Percentiles rank a stretch among this genome's conserved stretches.
Evolutionary conservation across 2,329 filamentous ascomycete species (phyloP).

Genomic region (Daldinia eschscholtzii): DNA sequence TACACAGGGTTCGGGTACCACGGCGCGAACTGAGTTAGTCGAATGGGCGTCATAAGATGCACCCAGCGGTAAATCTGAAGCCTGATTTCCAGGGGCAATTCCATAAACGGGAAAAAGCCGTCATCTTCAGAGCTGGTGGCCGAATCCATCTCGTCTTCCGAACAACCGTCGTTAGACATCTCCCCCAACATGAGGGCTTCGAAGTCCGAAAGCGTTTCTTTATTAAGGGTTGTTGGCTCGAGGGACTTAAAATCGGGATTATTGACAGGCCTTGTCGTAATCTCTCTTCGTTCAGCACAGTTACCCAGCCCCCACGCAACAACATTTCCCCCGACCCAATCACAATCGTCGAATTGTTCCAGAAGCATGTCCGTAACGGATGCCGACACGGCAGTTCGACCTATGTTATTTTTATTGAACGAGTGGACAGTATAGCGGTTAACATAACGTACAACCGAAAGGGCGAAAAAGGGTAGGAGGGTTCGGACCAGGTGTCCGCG

Average conservation of each 20-base stretch:
- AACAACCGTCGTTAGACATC: constrained; percentile 27
- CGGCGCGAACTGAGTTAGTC: constrained; percentile 56
- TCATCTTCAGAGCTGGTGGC: constrained; percentile 20
- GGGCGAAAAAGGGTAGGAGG: not conserved
- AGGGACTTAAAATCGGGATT: constrained; percentile 15
- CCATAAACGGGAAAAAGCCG: constrained; percentile 50
- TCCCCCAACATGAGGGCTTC: constrained; percentile 36
- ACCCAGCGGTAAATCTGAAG: constrained; percentile 62
- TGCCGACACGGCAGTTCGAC: not conserved
- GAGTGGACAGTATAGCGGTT: not conserved
- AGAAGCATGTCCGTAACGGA: constrained; percentile 15
- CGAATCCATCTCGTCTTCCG: constrained; percentile 22
- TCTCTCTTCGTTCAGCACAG: constrained; percentile 8
- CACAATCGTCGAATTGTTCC: constrained; percentile 23
- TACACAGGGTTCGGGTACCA: constrained; percentile 56
- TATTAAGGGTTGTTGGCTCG: constrained; percentile 19
- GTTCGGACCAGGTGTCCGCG: constrained; percentile 10
- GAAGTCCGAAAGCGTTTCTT: constrained; percentile 30
- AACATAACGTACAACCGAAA: constrained; percentile 3
- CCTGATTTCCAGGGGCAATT: constrained; percentile 60
- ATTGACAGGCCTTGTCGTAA: constrained; percentile 1
- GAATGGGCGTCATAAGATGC: constrained; percentile 55
- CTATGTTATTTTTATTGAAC: not conserved
- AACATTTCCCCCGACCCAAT: constrained; percentile 29
- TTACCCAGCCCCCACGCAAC: constrained; percentile 26